phyloP scores from a whole-genome alignment of 2,329 filamentous ascomycete species.

The Cladosporium halotolerans region DNA sequence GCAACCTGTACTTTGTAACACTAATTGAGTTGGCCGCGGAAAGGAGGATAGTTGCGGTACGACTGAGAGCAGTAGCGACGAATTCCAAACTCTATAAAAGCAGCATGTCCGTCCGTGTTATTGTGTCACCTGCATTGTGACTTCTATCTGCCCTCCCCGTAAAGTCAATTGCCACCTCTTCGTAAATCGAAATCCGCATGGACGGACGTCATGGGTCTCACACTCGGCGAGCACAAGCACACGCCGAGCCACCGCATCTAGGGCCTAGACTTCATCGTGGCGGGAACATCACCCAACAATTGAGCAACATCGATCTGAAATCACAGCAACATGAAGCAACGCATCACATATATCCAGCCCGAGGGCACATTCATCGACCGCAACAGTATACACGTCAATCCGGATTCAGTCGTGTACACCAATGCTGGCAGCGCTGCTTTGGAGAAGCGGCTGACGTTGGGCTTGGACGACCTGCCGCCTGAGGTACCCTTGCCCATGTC shows the following conservation, averaged over 20 bases:
- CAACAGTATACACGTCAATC: conserved; percentile 52
- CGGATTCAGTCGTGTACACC: conserved; percentile 49
- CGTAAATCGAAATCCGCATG: too few species aligned
- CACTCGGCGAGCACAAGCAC: not conserved
- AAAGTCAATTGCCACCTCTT: too few species aligned
- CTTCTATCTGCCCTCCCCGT: too few species aligned
- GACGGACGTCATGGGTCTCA: too few species aligned
- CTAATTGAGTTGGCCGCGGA: too few species aligned
- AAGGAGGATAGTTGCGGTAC: too few species aligned
- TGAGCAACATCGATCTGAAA: not conserved
- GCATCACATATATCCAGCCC: conserved; percentile 67
- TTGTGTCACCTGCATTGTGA: too few species aligned
- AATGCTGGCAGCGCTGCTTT: conserved; percentile 58
- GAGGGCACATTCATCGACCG: conserved; percentile 61
- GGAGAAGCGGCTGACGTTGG: conserved; percentile 72
- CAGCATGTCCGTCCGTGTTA: too few species aligned
- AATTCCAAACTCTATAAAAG: too few species aligned
- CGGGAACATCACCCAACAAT: not conserved
- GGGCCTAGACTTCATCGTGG: not conserved
- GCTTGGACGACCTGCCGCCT: conserved; percentile 64
- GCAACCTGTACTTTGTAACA: too few species aligned
- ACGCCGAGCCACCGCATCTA: not conserved
- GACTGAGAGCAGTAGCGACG: too few species aligned
- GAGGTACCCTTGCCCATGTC: conserved; percentile 41
- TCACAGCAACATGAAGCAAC: conserved; percentile 57